Percentiles rank a stretch among this genome's conserved stretches.
These are phyloP conservation scores for Tetradesmus lagerheimii DNA, from an alignment of 139 green algal species.

Conservation along the genomic window DNA sequence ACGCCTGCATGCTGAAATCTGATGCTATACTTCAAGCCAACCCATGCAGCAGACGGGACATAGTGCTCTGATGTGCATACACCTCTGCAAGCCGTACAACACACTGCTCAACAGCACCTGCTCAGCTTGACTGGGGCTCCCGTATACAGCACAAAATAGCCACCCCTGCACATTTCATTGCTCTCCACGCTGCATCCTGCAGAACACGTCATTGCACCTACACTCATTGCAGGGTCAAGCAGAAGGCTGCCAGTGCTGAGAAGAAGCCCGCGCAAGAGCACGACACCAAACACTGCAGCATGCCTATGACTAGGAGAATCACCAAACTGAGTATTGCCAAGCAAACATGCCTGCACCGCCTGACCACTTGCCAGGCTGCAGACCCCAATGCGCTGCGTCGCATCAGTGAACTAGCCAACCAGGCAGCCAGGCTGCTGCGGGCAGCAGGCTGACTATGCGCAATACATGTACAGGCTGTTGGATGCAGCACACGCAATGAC, in stretches of 20 bases:
- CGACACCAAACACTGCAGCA: background rate
- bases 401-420: too few species aligned
- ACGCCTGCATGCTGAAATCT: background rate
- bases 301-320: background rate
- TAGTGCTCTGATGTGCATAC: background rate
- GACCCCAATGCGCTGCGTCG: background rate
- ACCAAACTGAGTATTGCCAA: background rate
- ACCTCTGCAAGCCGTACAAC: background rate
- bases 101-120: background rate
- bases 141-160: background rate
- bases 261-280: background rate
- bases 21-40: background rate
- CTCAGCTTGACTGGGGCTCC: background rate
- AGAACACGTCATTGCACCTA: background rate
- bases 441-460: constrained; percentile 41
- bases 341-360: background rate
- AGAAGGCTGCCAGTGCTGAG: background rate
- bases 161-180: background rate
- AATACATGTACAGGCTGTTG: constrained; percentile 96
- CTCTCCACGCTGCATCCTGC: background rate
- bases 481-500: constrained; percentile 92
- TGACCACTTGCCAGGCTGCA: background rate
- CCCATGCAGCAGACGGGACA: background rate
- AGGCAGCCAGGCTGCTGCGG: background rate
- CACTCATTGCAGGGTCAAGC: background rate